Base-by-base conservation (phyloP, 345 rosid species). In the Sonneratia alba region DNA sequence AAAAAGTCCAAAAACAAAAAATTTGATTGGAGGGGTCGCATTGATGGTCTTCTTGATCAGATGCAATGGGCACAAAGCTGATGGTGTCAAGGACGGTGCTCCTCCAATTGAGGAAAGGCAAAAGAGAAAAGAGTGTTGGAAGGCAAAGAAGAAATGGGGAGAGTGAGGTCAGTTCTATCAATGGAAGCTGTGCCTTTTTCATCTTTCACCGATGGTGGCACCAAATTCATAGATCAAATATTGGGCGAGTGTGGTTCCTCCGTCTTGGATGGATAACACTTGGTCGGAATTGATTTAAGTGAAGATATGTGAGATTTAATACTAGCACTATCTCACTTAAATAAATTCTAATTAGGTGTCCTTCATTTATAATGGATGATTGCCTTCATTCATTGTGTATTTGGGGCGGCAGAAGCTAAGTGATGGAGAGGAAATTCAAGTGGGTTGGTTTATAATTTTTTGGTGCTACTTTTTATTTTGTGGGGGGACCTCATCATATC, bases 401-500 rank as follows among this genome's bases (percentile, higher is more conserved):
- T 27, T 27, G 32, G 32, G 32, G 32, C 32, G 32, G 32, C 32
- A 27, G 32, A 27, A 27, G 32, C 32, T 27, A 27, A 27, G 32
- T 27, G 3, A 48, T 48, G 18, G 53, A 14, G 66, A 53, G 32
- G 1, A 68, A 32, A 38, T 59, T 59, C 32, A 59, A 59, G 64
- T 59, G 64, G 64, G 36, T 14, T 11, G 64, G 64, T 59, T 59
- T 12, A 59, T 59, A 24, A n/a, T 21, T n/a, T 53, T 59, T 59
- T 24, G 64, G 64, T 59, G 64, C 64, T 22, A 59, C 64, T 59
- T 59, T 59, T 59, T 59, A 18, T 70, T 77, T 55, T 64, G 62
- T 47, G 68, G 76, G 79, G 80, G 79, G 74, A 40, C 82, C 87
- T 76, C 66, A 66, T 22, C 48, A 45, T 18, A 0, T 18, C 1